Evolutionary conservation across 192 early-diverging fungal species (phyloP).

Genomic region (Coemansia sp.): DNA sequence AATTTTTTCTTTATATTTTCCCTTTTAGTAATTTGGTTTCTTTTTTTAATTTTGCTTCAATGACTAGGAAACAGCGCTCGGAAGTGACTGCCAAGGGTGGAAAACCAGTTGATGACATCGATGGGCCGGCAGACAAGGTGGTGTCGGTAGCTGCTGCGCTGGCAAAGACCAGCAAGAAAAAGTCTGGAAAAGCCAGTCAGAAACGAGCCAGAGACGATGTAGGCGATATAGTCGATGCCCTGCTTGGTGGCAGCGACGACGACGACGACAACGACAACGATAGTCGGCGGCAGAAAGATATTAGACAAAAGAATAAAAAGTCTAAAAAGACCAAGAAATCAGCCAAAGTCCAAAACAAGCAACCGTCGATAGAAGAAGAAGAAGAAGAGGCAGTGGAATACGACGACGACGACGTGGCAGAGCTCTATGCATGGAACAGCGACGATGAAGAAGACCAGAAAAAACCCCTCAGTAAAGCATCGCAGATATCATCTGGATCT

Average conservation of each 20-base stretch:
- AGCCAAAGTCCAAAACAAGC: neutral
- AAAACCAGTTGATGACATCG: constrained; percentile 2
- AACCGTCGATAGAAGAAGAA: constrained; percentile 7
- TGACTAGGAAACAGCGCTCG: neutral
- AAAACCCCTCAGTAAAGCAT: neutral
- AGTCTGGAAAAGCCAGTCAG: neutral
- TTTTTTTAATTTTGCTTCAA: neutral
- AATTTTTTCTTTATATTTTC: neutral
- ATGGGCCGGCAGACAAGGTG: constrained; percentile 19
- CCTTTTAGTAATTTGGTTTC: neutral
- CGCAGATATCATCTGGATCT: neutral
- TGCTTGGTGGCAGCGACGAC: constrained; percentile 28
- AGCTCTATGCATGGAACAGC: constrained; percentile 44
- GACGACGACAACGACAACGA: neutral
- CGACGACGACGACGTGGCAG: constrained; percentile 35
- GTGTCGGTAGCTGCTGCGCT: constrained; percentile 18
- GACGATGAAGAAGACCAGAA: constrained; percentile 3
- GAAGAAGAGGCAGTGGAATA: constrained; percentile 2
- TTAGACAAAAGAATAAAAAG: neutral
- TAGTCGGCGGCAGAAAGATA: neutral
- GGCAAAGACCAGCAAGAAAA: constrained; percentile 1
- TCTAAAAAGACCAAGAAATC: neutral
- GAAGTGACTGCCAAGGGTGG: neutral
- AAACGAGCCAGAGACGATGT: constrained; percentile 8
- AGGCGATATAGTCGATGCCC: constrained; percentile 45